Percentiles rank a stretch among this genome's conserved stretches.
Conservation (phyloP, 441 rosid species). For the Isatis lusitanica region DNA sequence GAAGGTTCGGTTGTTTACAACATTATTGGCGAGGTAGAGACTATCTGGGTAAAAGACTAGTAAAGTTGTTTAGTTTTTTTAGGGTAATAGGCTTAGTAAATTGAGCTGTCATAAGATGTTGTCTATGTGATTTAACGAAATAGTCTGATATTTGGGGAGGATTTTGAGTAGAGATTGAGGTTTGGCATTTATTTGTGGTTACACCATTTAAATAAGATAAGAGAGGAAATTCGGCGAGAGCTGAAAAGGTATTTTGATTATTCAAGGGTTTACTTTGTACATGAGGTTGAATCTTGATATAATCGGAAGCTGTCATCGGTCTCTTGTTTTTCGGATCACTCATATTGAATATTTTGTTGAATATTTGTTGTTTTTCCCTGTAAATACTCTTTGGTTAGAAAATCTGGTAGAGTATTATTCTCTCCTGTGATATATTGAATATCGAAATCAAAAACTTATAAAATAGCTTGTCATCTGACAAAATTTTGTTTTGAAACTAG, state of each 20-base stretch:
- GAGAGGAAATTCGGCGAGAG: not conserved
- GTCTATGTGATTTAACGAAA: not conserved
- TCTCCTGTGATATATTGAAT: not conserved
- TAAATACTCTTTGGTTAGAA: too few species aligned
- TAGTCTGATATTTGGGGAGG: not conserved
- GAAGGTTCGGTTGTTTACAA: not conserved
- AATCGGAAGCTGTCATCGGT: not conserved
- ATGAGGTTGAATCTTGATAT: not conserved
- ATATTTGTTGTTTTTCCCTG: too few species aligned
- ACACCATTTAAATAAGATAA: not conserved
- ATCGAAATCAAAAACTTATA: not conserved
- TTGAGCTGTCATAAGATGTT: not conserved
- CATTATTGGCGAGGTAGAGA: too few species aligned
- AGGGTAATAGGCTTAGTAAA: not conserved
- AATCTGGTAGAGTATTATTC: too few species aligned
- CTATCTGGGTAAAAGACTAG: not conserved
- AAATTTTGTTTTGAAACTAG: not conserved
- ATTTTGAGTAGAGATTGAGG: not conserved
- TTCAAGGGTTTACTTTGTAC: not conserved
- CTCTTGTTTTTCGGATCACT: not conserved
- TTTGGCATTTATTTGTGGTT: not conserved
- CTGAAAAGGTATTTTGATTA: not conserved
- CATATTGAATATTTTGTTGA: not conserved
- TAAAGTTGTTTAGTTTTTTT: not conserved
- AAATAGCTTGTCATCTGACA: not conserved